phyloP scores from a whole-genome alignment of 2,329 filamentous ascomycete species.

The Pseudocercospora pini-densiflorae region DNA sequence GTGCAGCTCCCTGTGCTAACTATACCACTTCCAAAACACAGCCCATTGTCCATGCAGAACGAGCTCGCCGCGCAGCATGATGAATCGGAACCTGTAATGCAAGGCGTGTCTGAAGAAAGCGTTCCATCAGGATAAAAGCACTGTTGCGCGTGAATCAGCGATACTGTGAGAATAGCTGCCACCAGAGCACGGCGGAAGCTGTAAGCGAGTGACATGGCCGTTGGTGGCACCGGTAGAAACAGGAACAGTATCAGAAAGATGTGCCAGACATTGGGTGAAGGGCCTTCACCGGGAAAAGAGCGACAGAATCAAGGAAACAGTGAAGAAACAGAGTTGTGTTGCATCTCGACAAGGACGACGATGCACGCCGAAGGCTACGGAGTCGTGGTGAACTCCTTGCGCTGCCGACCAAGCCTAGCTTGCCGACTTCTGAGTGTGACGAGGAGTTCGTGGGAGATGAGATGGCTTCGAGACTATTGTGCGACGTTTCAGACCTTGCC shows the following conservation, averaged over 20 bases:
- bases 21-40: slow-evolving; percentile 39
- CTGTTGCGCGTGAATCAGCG: slow-evolving; percentile 25
- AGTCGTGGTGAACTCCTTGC: slow-evolving; percentile 6
- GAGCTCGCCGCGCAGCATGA: slow-evolving; percentile 37
- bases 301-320: slow-evolving; percentile 1
- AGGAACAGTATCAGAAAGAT: slow-evolving; percentile 1
- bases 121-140: slow-evolving; percentile 39
- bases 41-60: slow-evolving; percentile 40
- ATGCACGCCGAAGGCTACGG: slow-evolving; percentile 1
- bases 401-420: neutral
- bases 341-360: slow-evolving; percentile 2
- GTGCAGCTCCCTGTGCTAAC: slow-evolving; percentile 39
- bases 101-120: slow-evolving; percentile 33
- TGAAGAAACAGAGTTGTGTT: neutral
- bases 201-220: slow-evolving; percentile 8
- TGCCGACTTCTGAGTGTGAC: neutral
- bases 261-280: slow-evolving; percentile 4
- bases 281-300: neutral
- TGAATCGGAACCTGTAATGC: slow-evolving; percentile 24
- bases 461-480: slow-evolving; percentile 2
- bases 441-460: slow-evolving; percentile 1
- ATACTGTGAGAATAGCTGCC: neutral
- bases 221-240: slow-evolving; percentile 1
- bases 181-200: neutral
- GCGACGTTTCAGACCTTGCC: slow-evolving; percentile 5